Percentiles rank a stretch among this genome's conserved stretches.
phyloP scores from a whole-genome alignment of 345 rosid genomes.

The Murraya koenigii region DNA sequence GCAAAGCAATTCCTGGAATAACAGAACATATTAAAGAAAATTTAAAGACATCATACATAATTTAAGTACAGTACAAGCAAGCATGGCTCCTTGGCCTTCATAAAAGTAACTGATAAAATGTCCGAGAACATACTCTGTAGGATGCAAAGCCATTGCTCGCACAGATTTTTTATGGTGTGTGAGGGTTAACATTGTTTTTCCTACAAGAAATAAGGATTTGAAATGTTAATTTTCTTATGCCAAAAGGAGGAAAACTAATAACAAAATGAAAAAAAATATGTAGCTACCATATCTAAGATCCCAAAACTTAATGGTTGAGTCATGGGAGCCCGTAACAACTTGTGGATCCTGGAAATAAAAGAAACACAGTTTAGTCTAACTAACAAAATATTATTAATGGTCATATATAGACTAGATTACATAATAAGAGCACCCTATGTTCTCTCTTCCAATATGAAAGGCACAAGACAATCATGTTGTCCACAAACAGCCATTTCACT shows the following conservation, averaged over 20 bases:
- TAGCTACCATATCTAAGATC: constrained; percentile 87
- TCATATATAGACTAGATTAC: background rate
- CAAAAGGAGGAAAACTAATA: background rate
- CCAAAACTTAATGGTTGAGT: constrained; percentile 94
- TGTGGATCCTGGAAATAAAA: constrained; percentile 77
- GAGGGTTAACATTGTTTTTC: constrained; percentile 87
- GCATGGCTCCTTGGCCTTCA: background rate
- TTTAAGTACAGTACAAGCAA: background rate
- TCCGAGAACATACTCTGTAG: constrained; percentile 65
- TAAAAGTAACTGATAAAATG: constrained; percentile 9
- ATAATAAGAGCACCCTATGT: background rate
- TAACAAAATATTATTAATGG: background rate
- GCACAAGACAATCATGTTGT: background rate
- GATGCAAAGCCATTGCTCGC: constrained; percentile 93
- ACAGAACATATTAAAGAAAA: constrained; percentile 10
- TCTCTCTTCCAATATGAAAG: background rate
- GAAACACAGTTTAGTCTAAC: constrained; percentile 10
- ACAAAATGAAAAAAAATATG: background rate
- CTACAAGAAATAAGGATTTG: constrained; percentile 37
- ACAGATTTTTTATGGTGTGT: constrained; percentile 99
- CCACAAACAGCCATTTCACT: background rate
- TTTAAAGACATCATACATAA: constrained; percentile 1
- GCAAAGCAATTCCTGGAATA: constrained; percentile 78
- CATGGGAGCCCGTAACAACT: constrained; percentile 99
- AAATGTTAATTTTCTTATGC: background rate